Conservation (phyloP, 345 rosid genomes). For the Capsella bursapastoris region DNA sequence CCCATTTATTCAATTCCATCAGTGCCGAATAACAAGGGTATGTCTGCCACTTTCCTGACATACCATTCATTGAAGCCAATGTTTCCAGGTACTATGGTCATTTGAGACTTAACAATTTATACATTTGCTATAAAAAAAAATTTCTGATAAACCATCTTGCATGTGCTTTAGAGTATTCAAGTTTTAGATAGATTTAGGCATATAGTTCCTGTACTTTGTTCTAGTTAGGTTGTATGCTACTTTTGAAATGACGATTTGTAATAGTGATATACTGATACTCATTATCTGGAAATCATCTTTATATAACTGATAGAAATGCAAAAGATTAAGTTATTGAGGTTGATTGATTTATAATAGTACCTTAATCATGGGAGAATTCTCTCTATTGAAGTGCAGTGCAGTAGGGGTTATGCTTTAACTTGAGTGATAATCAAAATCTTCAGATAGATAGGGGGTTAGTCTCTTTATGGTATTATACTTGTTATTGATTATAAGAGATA, state of each 20-base stretch:
- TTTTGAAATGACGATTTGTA: not conserved
- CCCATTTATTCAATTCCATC: slow-evolving; percentile 51
- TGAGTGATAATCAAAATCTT: too few species aligned
- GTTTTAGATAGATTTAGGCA: not conserved
- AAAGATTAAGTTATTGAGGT: not conserved
- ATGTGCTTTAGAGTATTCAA: slow-evolving; percentile 6
- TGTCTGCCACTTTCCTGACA: slow-evolving; percentile 54
- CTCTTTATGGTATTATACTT: not conserved
- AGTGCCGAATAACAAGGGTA: slow-evolving; percentile 34
- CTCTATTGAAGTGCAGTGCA: not conserved
- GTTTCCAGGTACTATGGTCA: slow-evolving; percentile 46
- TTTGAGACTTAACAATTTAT: not conserved
- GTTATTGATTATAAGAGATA: not conserved
- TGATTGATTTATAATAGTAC: slow-evolving; percentile 17
- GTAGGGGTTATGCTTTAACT: not conserved
- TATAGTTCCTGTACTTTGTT: slow-evolving; percentile 2
- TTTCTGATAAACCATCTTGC: not conserved
- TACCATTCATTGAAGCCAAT: slow-evolving; percentile 47
- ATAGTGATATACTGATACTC: too few species aligned
- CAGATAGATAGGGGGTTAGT: too few species aligned
- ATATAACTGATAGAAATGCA: too few species aligned
- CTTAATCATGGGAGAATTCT: not conserved
- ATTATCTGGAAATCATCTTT: too few species aligned
- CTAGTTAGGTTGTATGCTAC: slow-evolving; percentile 8
- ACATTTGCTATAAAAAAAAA: not conserved